Evolutionary conservation across 108 stramenopile species (phyloP), one percentile per base, ranked within the genome.

Genomic region (Nitzschia inconspicua): DNA sequence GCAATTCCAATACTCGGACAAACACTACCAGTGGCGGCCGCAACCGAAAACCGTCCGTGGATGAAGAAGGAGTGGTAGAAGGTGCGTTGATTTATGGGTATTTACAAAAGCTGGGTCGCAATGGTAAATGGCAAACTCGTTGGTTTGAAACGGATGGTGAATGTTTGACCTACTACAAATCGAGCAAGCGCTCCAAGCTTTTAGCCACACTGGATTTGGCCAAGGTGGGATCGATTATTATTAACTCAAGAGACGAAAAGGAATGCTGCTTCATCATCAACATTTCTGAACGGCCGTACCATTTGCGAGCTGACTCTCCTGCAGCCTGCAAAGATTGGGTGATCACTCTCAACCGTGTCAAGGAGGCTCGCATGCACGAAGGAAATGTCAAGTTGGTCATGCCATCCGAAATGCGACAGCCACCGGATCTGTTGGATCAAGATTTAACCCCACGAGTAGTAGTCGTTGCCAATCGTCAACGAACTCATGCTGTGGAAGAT

Each of bases 141-240:
- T 98, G 91, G 85, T 98, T 98, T 66, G 97, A 98, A 72, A 95
- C 89, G 5, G 94, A 95, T 56, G 97, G 96, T 16, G 86, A 92
- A 66, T 84, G 88, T 60, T 68, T 98, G 27, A 88, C 95, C n/a
- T 98, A 98, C 69, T 98, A 93, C 76, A 98, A 98, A 84, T 83
- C 80, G 25, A 83, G 75, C 44, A 95, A 96, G 68, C 80, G 91
- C 65, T 80, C 79, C 11, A 97, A 97, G 71, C 62, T 86, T 20
- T 63, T 93, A 44, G 91, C 91, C n/a, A 84, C 85, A 19, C 64
- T 93, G 40, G 91, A 93, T 77, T 71, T 93, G 32, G 75, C 75
- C 32, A 91, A 88, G 83, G 90, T 89, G 4, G 91, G 91, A 51
- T 72, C 75, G 41, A 89, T 93, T 41, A 68, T 65, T 31, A 74